Percentiles rank a stretch among this genome's conserved stretches.
These are phyloP conservation scores for Fusarium falciforme DNA, from an alignment of 2,329 filamentous ascomycete species.

Conservation along the genomic window DNA sequence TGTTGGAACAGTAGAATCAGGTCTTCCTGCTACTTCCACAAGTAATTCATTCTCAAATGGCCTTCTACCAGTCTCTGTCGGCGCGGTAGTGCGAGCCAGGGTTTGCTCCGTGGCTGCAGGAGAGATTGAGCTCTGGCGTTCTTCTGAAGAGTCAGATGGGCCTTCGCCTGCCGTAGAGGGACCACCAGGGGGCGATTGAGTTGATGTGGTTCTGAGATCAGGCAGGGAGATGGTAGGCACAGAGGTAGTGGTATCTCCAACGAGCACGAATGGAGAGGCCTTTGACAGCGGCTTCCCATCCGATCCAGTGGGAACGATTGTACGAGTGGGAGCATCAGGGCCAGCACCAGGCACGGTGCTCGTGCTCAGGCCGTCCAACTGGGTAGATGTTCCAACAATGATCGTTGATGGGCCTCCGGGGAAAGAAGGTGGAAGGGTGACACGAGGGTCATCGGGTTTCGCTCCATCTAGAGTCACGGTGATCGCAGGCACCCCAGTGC, in stretches of 20 bases:
- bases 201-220: background rate
- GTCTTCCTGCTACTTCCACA: background rate
- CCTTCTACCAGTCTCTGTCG: background rate
- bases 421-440: conserved; percentile 4
- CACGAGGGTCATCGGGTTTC: background rate
- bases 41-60: conserved; percentile 10
- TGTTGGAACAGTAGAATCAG: background rate
- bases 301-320: conserved; percentile 31
- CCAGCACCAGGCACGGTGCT: conserved; percentile 20
- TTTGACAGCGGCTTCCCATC: conserved; percentile 24
- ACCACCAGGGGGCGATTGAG: background rate
- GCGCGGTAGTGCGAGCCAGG: too few species aligned
- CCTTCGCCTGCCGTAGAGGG: background rate
- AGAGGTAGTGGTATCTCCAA: background rate
- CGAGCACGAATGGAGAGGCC: background rate
- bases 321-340: conserved; percentile 12
- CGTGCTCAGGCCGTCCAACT: conserved; percentile 19
- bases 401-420: conserved; percentile 24
- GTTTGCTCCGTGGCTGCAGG: background rate
- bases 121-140: background rate
- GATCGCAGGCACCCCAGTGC: background rate
- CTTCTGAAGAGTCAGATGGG: background rate
- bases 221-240: background rate
- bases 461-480: background rate
- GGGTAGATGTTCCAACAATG: conserved; percentile 27